Evolutionary conservation across 352 stramenopile genomes (phyloP), one percentile per base, ranked within the genome.

Genomic region (Globisporangium perplexum): DNA sequence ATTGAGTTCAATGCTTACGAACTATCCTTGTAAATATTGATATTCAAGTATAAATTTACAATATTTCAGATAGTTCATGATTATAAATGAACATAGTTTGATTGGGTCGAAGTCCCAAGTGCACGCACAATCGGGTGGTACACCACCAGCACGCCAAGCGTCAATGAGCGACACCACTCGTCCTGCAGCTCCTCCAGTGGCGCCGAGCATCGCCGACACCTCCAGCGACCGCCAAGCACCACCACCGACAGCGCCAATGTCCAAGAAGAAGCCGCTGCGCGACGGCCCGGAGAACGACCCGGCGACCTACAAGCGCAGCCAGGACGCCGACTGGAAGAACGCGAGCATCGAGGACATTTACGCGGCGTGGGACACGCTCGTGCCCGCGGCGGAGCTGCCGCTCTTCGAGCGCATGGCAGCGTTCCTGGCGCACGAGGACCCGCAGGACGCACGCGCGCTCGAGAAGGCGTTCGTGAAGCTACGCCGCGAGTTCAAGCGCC

Each of bases 261-360:
- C 47, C 39, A 53, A 50, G 35, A 62, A 57, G 28, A 62, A 62
- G 23, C 51, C 56, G 31, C 24, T 52, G 26, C 56, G 56, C 49
- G 49, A 56, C 4, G 67, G 73, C 5, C 67, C 82, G 24, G 70
- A 84, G 52, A 92, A 92, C 59, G 82, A 95, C 66, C 84, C 84
- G 7, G 77, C 71, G 46, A 93, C 83, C 31, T 95, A 93, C 76
- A 95, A 95, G 69, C 82, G 84, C 61, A 92, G 80, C 59, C 76
- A 85, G 24, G 77, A 82, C 31, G 51, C 46, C 2, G 68, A 90
- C 58, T 91, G 84, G 77, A 91, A 91, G 59, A 88, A 93, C 55
- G 86, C 75, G 54, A 74, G 67, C 41, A 63, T 96, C 45, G 88
- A 93, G 26, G 88, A 96, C 66, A 96, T 96, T 51, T 96, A 95